Base-by-base conservation (phyloP, 2,329 filamentous ascomycete species). In the Talaromyces sp. region DNA sequence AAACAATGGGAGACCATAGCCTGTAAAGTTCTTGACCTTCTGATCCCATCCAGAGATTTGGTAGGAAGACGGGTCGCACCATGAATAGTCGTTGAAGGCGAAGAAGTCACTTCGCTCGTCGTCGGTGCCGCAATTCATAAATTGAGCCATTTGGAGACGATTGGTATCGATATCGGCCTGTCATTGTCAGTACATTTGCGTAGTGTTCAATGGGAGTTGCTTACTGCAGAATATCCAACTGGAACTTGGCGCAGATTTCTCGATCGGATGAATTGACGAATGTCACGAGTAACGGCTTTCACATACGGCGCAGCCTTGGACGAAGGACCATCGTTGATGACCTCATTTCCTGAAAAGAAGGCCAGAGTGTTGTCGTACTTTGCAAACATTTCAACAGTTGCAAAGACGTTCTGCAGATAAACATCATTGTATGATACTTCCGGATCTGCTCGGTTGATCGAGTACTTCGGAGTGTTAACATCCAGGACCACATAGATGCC, bases 401-500 rank as follows among this genome's bases (percentile, higher is more conserved):
- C 90, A 75, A 97, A 96, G 76, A 97, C 83, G 78, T 88, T 88
- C 79, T 90, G 92, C 33, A 97, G 86, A 78, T 97, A 97, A 69
- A 87, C 87, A 66, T 88, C 85, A 79, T 97, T 97, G 87, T 97
- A 97, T 1, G 93, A 96, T 7, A 82, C 78, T 56, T 81, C 82
- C n/a, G 92, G 91, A 9, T 87, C 77, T 65, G 82, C 83, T 63
- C 93, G 90, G 84, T 95, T 94, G 81, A 97, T 84, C 1, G 92
- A 95, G 84, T 96, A 96, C 69, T 87, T 84, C 70, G 92, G 91
- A n/a, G 85, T 94, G 87, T 96, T 96, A 83, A 95, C 90, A 73
- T 97, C 93, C 60, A 96, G 84, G 43, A 96, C 91, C 62, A 96
- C 86, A 83, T 97, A 97, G 83, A 97, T 97, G 72, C 91, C 91